Percentiles rank a stretch among this genome's conserved stretches.
Conservation (phyloP, 768 basidiomycete genomes). For the Lentinula aciculospora region DNA sequence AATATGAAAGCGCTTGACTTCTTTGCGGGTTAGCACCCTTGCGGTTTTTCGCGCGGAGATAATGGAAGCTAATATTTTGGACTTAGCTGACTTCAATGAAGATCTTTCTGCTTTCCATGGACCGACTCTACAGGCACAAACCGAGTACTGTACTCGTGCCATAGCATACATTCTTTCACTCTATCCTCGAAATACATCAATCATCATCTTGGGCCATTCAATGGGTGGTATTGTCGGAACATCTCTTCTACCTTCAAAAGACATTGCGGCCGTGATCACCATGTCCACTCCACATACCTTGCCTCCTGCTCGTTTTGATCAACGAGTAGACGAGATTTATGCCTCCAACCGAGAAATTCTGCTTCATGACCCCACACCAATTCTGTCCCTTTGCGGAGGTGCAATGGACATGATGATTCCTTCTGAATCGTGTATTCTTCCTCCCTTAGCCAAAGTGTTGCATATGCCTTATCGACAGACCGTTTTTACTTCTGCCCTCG, state of each 20-base stretch:
- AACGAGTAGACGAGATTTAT: constrained; percentile 75
- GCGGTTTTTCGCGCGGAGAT: neutral
- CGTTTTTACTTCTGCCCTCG: constrained; percentile 81
- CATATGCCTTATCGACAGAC: constrained; percentile 43
- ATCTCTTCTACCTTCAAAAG: constrained; percentile 60
- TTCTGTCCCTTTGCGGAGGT: constrained; percentile 88
- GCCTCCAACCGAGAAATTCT: constrained; percentile 34
- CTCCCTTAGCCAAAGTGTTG: constrained; percentile 16
- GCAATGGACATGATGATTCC: constrained; percentile 88
- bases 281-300: constrained; percentile 91
- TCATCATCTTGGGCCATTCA: constrained; percentile 87
- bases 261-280: constrained; percentile 82
- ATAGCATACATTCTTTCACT: constrained; percentile 75
- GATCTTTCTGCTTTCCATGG: constrained; percentile 96
- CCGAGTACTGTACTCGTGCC: constrained; percentile 62
- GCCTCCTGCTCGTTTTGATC: constrained; percentile 85
- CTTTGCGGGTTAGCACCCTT: constrained; percentile 61
- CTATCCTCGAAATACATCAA: constrained; percentile 57
- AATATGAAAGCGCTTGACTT: constrained; percentile 67
- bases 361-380: constrained; percentile 45
- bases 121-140: constrained; percentile 79
- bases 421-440: constrained; percentile 79
- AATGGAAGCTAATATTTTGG: neutral
- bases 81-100: constrained; percentile 89
- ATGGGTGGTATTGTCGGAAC: constrained; percentile 96